Evolutionary conservation across 768 basidiomycete species (phyloP).

Genomic region (Leccinum truebloodii): DNA sequence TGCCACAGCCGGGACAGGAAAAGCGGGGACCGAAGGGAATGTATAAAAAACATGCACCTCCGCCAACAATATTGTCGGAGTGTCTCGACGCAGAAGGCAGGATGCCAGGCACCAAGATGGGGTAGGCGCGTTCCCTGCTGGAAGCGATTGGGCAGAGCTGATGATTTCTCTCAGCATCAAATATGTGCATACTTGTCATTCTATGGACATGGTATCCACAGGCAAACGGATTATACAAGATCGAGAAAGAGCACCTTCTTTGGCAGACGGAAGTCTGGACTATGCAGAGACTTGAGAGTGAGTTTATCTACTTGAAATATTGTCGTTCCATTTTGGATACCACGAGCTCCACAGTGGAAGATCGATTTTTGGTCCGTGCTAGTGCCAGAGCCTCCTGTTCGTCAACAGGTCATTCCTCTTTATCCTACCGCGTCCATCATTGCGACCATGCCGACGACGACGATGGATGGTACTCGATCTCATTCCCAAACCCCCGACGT

Average conservation of each 20-base stretch:
- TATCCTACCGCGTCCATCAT: conserved; percentile 43
- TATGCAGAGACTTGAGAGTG: conserved; percentile 57
- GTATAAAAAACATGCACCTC: conserved; percentile 51
- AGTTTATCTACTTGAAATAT: conserved; percentile 23
- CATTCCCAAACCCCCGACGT: conserved; percentile 1
- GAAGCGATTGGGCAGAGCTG: conserved; percentile 67
- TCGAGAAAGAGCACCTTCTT: conserved; percentile 73
- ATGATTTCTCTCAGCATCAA: conserved; percentile 77
- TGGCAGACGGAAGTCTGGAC: conserved; percentile 79
- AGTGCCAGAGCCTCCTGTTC: conserved; percentile 53
- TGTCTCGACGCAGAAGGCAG: conserved; percentile 68
- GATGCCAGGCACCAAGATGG: conserved; percentile 79
- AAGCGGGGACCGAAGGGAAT: conserved; percentile 54
- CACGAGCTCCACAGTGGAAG: conserved; percentile 57
- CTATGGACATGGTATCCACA: background rate
- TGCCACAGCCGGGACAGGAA: conserved; percentile 1
- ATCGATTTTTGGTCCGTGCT: conserved; percentile 68
- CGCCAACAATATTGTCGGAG: conserved; percentile 35
- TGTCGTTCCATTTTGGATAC: no score
- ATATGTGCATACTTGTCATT: conserved; percentile 40
- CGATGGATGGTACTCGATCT: background rate
- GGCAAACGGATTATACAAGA: conserved; percentile 68
- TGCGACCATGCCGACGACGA: background rate
- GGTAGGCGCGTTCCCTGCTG: conserved; percentile 67
- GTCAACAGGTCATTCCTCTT: conserved; percentile 58